These are phyloP conservation scores for Leishmania major DNA, from an alignment of 208 protist species.

Conservation along the genomic window DNA sequence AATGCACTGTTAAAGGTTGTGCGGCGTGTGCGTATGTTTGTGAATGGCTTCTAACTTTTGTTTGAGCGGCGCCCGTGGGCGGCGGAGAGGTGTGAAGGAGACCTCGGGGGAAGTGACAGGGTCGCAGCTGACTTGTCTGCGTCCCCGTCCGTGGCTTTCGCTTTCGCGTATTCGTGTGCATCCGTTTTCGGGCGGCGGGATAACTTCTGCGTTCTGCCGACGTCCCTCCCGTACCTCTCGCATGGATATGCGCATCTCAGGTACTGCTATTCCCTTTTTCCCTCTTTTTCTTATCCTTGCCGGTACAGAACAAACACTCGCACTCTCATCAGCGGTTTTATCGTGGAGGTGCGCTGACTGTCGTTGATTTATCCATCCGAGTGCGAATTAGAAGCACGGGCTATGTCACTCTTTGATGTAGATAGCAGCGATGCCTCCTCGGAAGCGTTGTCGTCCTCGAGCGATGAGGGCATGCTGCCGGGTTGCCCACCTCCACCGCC, in stretches of 20 bases:
- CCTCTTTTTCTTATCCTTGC: neutral
- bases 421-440: slow-evolving; percentile 20
- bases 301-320: neutral
- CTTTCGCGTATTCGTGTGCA: no score
- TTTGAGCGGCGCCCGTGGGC: fast-evolving
- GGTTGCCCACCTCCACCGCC: slow-evolving; percentile 7
- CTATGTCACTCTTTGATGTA: slow-evolving; percentile 40
- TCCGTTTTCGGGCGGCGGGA: no score
- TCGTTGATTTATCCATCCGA: neutral
- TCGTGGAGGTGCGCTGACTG: neutral
- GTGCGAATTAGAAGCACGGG: no score
- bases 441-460: slow-evolving; percentile 2
- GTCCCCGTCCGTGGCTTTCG: neutral
- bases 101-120: fast-evolving
- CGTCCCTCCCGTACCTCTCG: neutral
- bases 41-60: no score
- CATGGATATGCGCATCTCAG: neutral
- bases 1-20: no score
- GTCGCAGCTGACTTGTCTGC: neutral
- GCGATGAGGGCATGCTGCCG: slow-evolving; percentile 17
- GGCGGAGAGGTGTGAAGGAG: no score
- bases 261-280: neutral
- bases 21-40: no score
- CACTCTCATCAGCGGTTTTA: neutral
- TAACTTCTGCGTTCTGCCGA: fast-evolving